phyloP scores from a whole-genome alignment of 495 filamentous ascomycete genomes.

The Hypoxylon lenormandii region DNA sequence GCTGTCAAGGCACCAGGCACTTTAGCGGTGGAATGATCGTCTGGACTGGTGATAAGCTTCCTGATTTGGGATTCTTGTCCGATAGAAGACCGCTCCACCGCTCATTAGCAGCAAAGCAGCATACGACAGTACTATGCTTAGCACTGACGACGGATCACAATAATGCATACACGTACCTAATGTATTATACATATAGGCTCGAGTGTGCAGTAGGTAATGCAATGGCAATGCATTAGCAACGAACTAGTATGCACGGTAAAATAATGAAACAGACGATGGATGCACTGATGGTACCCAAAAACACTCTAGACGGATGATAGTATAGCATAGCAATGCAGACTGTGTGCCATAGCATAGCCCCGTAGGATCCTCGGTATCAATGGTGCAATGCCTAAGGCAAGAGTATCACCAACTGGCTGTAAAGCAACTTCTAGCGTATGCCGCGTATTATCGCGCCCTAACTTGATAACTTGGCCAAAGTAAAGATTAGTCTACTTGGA shows the following conservation, averaged over 20 bases:
- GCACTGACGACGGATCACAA: slow-evolving; percentile 28
- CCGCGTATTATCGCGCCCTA: too few relatives aligned
- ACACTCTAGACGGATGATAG: slow-evolving; percentile 2
- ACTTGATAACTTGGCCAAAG: too few relatives aligned
- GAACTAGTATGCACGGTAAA: slow-evolving; percentile 43
- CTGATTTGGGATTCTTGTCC: slow-evolving; percentile 46
- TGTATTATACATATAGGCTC: slow-evolving; percentile 3
- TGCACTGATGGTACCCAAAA: slow-evolving; percentile 35
- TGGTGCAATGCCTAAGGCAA: slow-evolving; percentile 14
- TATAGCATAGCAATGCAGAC: slow-evolving; percentile 22
- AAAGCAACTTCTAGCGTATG: slow-evolving; percentile 11
- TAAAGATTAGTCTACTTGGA: too few relatives aligned
- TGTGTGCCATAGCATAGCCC: slow-evolving; percentile 28
- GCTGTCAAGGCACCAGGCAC: too few relatives aligned
- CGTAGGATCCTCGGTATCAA: slow-evolving; percentile 24
- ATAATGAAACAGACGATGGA: slow-evolving; percentile 50
- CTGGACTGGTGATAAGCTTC: slow-evolving; percentile 44
- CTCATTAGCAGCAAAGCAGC: slow-evolving; percentile 29
- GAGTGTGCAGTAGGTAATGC: slow-evolving; percentile 15
- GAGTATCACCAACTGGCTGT: slow-evolving; percentile 25
- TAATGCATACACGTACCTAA: slow-evolving; percentile 20
- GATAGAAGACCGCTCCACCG: slow-evolving; percentile 42
- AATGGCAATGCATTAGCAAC: slow-evolving; percentile 37
- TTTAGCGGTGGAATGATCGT: slow-evolving; percentile 46
- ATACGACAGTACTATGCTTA: slow-evolving; percentile 16